Evolutionary conservation across 352 stramenopile species (phyloP), one percentile per base, ranked within the genome.

Genomic region (Pythium dissotocum): DNA sequence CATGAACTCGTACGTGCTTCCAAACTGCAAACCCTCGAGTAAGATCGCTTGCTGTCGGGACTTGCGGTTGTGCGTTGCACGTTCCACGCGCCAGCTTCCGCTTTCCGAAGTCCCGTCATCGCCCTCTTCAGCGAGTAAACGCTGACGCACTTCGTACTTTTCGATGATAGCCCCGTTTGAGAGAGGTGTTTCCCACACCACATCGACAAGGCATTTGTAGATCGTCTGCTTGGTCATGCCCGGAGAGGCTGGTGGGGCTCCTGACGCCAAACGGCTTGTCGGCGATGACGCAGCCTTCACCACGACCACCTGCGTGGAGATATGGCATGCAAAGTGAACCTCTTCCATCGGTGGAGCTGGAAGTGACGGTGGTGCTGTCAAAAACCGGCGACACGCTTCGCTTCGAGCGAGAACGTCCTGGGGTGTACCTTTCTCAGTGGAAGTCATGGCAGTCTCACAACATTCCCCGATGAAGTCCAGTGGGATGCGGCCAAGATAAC

Each of bases 111-210:
- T 53, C 38, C 77, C 58, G 9, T 62, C 56, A 24, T 76, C 76
- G 14, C 77, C 71, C 14, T 79, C 81, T 38, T 69, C 54, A 9
- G 67, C 67, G 44, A 86, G 38, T 30, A 69, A 46, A 5, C 81
- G 78, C 61, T 88, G 85, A 40, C 82, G 82, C 18, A 89, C 64
- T 69, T 92, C 83, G 70, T 88, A 90, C 61, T 85, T 91, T 53
- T 89, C 76, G 63, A 90, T 89, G 52, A 89, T 75, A 14, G 75
- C 80, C 46, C 83, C 84, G 35, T 92, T 90, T 21, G 82, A 88
- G 18, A 87, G 66, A n/a, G 80, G 81, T 18, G 81, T 87, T 38
- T 80, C 61, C 82, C 82, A 93, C 46, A 62, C 67, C 46, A 83
- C 49, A 30, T 77, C 72, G 28, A 83, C 46, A 18, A 89, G 54